These are phyloP conservation scores for Orbilia ellipsospora DNA, from an alignment of 2,329 filamentous ascomycete species.

Conservation along the genomic window DNA sequence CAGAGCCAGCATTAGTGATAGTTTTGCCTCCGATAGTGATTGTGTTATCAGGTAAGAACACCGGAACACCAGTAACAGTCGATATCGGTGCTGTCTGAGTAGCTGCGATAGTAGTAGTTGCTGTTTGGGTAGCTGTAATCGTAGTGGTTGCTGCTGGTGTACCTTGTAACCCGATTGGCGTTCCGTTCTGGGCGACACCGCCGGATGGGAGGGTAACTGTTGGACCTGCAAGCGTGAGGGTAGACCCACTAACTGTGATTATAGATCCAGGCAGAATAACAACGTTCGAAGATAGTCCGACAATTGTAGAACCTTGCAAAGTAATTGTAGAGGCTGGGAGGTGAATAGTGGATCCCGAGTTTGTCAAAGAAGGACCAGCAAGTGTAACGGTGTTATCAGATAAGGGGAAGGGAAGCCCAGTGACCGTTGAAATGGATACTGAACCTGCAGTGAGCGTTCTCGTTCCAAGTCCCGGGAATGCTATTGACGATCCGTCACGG, in stretches of 20 bases:
- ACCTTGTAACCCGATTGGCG: not conserved
- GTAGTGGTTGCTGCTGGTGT: not conserved
- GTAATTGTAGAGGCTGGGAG: not conserved
- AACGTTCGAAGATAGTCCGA: not conserved
- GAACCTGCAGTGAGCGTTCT: no score
- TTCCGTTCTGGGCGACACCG: not conserved
- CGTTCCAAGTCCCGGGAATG: no score
- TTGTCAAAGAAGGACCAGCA: not conserved
- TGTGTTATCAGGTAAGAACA: no score
- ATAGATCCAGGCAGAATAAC: not conserved
- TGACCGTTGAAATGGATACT: not conserved
- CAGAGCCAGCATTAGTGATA: no score
- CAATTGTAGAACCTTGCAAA: not conserved
- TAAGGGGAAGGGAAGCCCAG: not conserved
- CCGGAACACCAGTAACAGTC: no score
- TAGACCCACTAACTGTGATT: not conserved
- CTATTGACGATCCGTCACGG: no score
- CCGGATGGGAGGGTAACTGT: not conserved
- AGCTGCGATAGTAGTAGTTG: not conserved
- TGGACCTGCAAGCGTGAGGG: not conserved
- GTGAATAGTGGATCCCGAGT: not conserved
- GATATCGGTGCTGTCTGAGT: not conserved
- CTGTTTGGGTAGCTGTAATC: not conserved
- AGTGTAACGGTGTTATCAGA: not conserved
- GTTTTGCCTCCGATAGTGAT: no score